Evolutionary conservation across 768 basidiomycete species (phyloP).

Genomic region (Termitomyces sp.): DNA sequence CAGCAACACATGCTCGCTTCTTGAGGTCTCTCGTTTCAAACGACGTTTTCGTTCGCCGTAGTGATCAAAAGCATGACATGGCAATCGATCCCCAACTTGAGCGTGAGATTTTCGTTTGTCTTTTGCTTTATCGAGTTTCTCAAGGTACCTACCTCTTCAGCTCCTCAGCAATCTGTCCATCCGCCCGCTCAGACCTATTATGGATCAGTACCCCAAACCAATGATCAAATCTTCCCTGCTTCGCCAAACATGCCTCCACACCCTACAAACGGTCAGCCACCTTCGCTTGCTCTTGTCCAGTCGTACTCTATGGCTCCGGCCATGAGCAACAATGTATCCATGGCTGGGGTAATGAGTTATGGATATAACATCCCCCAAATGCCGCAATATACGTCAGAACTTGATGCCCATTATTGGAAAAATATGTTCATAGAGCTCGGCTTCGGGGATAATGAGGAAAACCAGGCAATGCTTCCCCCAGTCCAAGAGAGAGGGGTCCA

Average conservation of each 20-base stretch:
- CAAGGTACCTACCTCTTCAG: conserved; percentile 12
- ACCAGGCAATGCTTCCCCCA: conserved; percentile 17
- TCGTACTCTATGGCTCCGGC: neutral
- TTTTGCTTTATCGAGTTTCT: conserved; percentile 1
- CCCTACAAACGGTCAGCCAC: conserved; percentile 22
- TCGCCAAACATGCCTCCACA: conserved; percentile 24
- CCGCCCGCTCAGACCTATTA: conserved; percentile 26
- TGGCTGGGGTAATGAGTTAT: conserved; percentile 18
- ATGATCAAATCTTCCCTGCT: conserved; percentile 26
- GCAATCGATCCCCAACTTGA: conserved; percentile 53
- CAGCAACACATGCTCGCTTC: conserved; percentile 78
- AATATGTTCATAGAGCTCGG: conserved; percentile 74
- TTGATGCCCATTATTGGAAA: conserved; percentile 68
- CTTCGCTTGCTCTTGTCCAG: conserved; percentile 9
- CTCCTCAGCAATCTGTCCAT: conserved; percentile 12
- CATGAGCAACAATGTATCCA: conserved; percentile 1
- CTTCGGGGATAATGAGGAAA: conserved; percentile 45
- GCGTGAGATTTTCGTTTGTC: conserved; percentile 33
- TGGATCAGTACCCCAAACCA: neutral
- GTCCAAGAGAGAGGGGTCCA: conserved; percentile 15
- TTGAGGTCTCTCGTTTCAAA: conserved; percentile 61
- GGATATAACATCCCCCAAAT: conserved; percentile 29
- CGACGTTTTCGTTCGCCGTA: conserved; percentile 51
- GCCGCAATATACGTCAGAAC: conserved; percentile 42
- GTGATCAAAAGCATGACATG: conserved; percentile 30